A percentile compares a stretch with the other conserved stretches of the same genome.
Evolutionary conservation across 768 basidiomycete species (phyloP).

Genomic region (Hortiboletus campestris): DNA sequence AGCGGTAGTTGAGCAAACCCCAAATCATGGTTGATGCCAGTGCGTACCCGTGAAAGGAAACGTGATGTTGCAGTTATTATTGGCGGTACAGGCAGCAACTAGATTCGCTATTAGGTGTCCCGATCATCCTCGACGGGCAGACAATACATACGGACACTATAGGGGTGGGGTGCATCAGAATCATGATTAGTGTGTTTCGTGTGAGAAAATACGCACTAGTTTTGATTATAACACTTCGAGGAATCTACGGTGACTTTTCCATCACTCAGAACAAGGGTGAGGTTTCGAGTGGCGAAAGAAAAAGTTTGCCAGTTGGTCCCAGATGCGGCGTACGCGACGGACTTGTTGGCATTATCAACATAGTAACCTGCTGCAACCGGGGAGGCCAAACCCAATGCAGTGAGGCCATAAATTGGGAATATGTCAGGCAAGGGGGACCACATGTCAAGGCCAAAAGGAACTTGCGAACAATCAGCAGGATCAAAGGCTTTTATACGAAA

Average conservation of each 20-base stretch:
- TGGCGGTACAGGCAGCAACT: constrained; percentile 8
- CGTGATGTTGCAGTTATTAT: constrained; percentile 6
- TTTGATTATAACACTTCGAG: constrained; percentile 14
- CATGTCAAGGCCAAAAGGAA: neutral
- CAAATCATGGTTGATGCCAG: neutral
- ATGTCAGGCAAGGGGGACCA: neutral
- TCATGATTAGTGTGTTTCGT: neutral
- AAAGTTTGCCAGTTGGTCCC: constrained; percentile 1
- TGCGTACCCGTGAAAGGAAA: constrained; percentile 17
- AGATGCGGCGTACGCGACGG: constrained; percentile 1
- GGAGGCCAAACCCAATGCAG: neutral
- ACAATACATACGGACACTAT: constrained; percentile 10
- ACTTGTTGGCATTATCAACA: constrained; percentile 12
- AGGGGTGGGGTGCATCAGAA: neutral
- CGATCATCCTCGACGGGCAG: neutral
- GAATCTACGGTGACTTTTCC: constrained; percentile 3
- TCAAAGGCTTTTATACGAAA: neutral
- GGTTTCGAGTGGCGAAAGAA: constrained; percentile 1
- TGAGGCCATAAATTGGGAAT: neutral
- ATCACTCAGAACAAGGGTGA: neutral
- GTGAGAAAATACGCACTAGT: constrained; percentile 8
- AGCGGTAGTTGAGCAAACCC: neutral
- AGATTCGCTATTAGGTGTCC: neutral
- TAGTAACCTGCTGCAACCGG: constrained; percentile 10
- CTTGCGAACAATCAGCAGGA: too few relatives aligned